A percentile compares a stretch with the other conserved stretches of the same genome.
These are phyloP conservation scores for Pythium pectinolyticum DNA, from an alignment of 352 stramenopile genomes.

Conservation along the genomic window DNA sequence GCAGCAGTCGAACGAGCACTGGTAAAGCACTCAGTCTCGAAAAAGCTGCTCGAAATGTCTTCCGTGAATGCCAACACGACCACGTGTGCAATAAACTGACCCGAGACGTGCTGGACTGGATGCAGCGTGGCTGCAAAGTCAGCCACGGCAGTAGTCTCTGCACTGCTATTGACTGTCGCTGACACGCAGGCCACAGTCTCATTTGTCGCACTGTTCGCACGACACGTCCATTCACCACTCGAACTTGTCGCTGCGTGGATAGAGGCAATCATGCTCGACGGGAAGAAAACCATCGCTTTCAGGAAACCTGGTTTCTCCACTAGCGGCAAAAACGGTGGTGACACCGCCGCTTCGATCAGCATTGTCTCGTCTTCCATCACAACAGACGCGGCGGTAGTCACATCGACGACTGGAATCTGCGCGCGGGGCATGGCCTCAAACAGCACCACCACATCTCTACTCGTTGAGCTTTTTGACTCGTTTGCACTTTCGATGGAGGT, in stretches of 20 bases:
- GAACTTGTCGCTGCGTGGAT: background rate
- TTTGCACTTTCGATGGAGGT: conserved; percentile 12
- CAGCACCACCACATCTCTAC: background rate
- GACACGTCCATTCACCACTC: conserved; percentile 5
- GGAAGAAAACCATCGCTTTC: conserved; percentile 17
- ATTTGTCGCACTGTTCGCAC: background rate
- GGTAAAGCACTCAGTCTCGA: conserved; percentile 12
- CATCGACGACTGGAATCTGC: background rate
- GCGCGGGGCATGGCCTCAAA: conserved; percentile 22
- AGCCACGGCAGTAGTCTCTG: background rate
- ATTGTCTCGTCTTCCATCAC: conserved; percentile 13
- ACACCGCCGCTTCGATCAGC: background rate
- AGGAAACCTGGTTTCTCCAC: conserved; percentile 3
- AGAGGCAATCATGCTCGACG: background rate
- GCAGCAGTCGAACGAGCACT: conserved; percentile 4
- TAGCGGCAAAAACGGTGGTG: background rate
- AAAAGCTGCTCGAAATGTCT: conserved; percentile 16
- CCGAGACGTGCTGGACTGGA: conserved; percentile 9
- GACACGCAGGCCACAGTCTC: conserved; percentile 3
- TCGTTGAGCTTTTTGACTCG: background rate
- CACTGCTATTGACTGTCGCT: background rate
- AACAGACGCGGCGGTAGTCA: background rate
- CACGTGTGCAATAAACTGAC: background rate
- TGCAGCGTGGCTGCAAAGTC: conserved; percentile 1
- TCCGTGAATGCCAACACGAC: conserved; percentile 11